Conservation (phyloP, 1,284 basidiomycete genomes). For the Apiotrichum porosum region DNA sequence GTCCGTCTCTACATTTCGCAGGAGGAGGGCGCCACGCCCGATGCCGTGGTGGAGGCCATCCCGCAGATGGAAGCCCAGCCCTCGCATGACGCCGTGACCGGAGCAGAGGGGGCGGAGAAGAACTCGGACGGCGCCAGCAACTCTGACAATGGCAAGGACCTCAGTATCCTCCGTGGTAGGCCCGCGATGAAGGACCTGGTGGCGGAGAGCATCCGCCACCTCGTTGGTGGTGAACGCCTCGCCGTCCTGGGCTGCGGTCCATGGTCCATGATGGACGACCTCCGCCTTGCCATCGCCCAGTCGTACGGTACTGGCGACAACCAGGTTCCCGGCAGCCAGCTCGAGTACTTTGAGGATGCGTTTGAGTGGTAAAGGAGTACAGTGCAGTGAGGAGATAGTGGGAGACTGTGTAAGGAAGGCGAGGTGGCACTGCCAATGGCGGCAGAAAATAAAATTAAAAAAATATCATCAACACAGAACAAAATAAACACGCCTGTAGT, state of each 20-base stretch:
- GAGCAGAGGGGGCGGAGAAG: no score
- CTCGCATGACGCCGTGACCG: neutral
- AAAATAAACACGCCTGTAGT: no score
- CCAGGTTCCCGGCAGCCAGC: conserved; percentile 11
- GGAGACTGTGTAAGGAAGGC: no score
- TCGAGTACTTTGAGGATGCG: conserved; percentile 31
- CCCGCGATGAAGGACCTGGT: conserved; percentile 18
- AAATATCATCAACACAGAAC: no score
- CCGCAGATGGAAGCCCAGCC: no score
- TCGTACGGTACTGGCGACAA: conserved; percentile 20
- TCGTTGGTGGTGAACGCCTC: conserved; percentile 20
- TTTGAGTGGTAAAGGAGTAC: conserved; percentile 24
- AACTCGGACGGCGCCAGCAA: neutral
- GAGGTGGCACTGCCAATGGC: no score
- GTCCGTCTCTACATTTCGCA: conserved; percentile 11
- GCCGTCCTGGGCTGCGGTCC: conserved; percentile 31
- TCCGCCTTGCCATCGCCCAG: conserved; percentile 17
- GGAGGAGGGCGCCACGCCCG: neutral
- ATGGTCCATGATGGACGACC: conserved; percentile 25
- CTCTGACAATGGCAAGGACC: neutral
- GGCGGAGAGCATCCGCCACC: neutral
- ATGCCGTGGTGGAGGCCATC: neutral
- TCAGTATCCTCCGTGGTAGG: conserved; percentile 8
- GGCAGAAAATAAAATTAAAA: no score
- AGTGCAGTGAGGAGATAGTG: neutral